These are phyloP conservation scores for Breviolum minutum DNA, from an alignment of 73 alveolate genomes.

Conservation along the genomic window DNA sequence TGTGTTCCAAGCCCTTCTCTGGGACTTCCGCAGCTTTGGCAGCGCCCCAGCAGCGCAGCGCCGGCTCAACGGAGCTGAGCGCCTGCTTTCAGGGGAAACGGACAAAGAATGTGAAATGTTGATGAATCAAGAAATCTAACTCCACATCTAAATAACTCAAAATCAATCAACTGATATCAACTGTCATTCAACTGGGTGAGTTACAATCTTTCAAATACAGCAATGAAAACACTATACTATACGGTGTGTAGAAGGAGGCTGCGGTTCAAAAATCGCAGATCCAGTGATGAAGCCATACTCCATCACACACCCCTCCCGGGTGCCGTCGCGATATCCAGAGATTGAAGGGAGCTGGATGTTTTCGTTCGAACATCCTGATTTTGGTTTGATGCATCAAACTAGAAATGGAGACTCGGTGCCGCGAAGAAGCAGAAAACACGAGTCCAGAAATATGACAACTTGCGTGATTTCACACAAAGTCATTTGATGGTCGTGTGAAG, in stretches of 20 bases:
- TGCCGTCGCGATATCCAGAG: background rate
- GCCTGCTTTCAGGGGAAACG: background rate
- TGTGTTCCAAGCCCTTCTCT: background rate
- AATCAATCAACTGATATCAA: no score
- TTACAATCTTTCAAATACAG: no score
- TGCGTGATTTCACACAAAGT: no score
- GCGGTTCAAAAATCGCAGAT: no score
- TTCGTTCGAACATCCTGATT: conserved; percentile 38
- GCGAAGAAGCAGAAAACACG: background rate
- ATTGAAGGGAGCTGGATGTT: conserved; percentile 7
- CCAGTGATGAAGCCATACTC: background rate
- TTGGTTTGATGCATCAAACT: no score
- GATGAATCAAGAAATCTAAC: no score
- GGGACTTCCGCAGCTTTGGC: background rate
- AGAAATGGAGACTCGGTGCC: background rate
- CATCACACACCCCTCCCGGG: background rate
- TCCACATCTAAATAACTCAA: no score
- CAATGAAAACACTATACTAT: no score
- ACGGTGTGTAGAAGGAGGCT: no score
- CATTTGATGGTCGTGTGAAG: no score
- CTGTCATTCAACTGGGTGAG: no score
- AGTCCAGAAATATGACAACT: background rate
- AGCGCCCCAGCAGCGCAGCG: conserved; percentile 46
- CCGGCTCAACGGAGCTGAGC: conserved; percentile 18
- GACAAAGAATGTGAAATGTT: background rate